A percentile compares a stretch with the other conserved stretches of the same genome.
phyloP scores from a whole-genome alignment of 2,329 filamentous ascomycete genomes.

The Corynespora cassiicola region DNA sequence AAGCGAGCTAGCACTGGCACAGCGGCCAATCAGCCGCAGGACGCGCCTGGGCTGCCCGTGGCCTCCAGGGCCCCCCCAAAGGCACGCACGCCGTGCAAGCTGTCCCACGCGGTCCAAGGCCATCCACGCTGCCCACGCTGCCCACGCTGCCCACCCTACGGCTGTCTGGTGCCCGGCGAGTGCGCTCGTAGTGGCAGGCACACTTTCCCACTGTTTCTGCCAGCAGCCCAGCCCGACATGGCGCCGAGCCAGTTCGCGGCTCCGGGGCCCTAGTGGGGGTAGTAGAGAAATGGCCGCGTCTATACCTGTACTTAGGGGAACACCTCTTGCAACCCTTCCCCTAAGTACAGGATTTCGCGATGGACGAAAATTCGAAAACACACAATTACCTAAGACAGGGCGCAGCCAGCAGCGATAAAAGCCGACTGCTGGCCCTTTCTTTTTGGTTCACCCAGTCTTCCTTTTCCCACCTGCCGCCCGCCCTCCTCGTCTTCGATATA shows the following conservation, averaged over 20 bases:
- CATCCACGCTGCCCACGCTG: too few species aligned
- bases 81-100: too few species aligned
- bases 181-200: too few species aligned
- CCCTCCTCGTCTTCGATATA: constrained; percentile 9
- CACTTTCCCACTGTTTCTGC: too few species aligned
- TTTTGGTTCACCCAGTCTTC: constrained; percentile 5
- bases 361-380: constrained; percentile 28
- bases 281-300: constrained; percentile 28
- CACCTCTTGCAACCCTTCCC: constrained; percentile 29
- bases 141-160: too few species aligned
- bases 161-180: too few species aligned
- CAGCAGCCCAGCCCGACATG: constrained; percentile 2
- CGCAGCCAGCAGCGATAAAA: constrained; percentile 36
- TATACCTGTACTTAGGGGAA: constrained; percentile 40
- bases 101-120: too few species aligned
- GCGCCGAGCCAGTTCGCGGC: constrained; percentile 1
- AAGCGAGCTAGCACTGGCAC: constrained; percentile 8
- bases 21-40: constrained; percentile 10
- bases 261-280: constrained; percentile 33
- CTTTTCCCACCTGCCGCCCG: constrained; percentile 8
- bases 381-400: constrained; percentile 45
- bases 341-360: constrained; percentile 42
- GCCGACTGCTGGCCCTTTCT: constrained; percentile 18
- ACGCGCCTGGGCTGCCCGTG: constrained; percentile 1
- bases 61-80: too few species aligned